Base-by-base conservation (phyloP, 2,329 filamentous ascomycete species). In the Paracorniculantispora psalliotae region DNA sequence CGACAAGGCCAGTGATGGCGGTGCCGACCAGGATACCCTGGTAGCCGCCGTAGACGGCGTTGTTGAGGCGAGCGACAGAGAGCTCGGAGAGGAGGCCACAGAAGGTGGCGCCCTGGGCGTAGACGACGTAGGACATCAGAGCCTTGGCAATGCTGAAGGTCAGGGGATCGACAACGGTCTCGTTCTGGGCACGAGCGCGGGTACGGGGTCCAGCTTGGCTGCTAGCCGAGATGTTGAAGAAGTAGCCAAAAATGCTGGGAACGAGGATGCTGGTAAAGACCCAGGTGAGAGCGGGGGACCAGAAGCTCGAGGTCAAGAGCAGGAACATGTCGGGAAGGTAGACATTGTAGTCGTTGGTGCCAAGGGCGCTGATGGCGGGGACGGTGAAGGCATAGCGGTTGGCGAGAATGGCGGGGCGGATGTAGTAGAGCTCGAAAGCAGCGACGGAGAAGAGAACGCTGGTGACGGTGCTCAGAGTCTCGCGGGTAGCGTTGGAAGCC, bases 121-220 rank as follows among this genome's bases (percentile, higher is more conserved):
- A 96, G 19, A 96, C 86, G 35, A 93, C 81, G 72, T 89, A 96
- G 8, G 90, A 86, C 61, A 92, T 74, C 57, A 97, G 71, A 0
- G 89, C 92, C 78, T 96, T 96, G 66, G 85, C 85, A 59, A 97
- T 86, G 77, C 92, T 96, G 76, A 96, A 99, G 23, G 88, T 89
- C 69, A 97, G 77, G 4, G 92, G 92, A 71, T 99, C 94, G 63
- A 93, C 85, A 6, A 80, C 76, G 23, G 62, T 60, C 48, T 71
- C 67, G 56, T 71, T 64, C 43, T 70, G 70, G 54, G 69, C 69
- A 69, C 78, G 79, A 64, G 77, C 79, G 63, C 77, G 76, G 46
- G 70, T 66, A 63, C 69, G 64, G 62, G 73, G 72, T 25, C 70
- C 67, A 62, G 68, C 65, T 69, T 71, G 73, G 67, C 71, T 77